Conservation (phyloP, 169 alveolate species). For the Plasmodium adleri region DNA sequence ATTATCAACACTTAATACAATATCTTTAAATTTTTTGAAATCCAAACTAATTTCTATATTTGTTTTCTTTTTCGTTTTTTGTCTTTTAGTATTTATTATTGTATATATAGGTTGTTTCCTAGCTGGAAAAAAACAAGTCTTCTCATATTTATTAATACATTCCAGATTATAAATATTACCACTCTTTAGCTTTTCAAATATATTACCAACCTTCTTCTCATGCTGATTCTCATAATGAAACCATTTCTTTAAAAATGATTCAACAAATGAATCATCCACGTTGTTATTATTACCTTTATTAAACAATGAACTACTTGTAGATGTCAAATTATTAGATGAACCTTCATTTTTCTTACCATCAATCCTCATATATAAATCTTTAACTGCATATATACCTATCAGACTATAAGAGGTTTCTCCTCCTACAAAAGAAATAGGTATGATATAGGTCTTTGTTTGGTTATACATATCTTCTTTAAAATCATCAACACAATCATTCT, state of each 20-base stretch:
- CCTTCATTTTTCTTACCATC: not conserved
- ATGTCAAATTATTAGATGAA: not conserved
- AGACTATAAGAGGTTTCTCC: slow-evolving; percentile 72
- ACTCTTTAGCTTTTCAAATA: slow-evolving; percentile 15
- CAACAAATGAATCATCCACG: not conserved
- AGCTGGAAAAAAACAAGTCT: slow-evolving; percentile 69
- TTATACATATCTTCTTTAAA: slow-evolving; percentile 18
- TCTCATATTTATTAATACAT: slow-evolving; percentile 39
- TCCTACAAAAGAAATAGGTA: slow-evolving; percentile 70
- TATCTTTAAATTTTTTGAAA: slow-evolving; percentile 29
- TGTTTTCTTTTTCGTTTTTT: slow-evolving; percentile 33
- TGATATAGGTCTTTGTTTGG: slow-evolving; percentile 28
- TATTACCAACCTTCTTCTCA: slow-evolving; percentile 2
- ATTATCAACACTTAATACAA: slow-evolving; percentile 37
- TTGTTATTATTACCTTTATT: not conserved
- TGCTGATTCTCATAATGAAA: slow-evolving; percentile 18
- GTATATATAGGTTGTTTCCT: slow-evolving; percentile 72
- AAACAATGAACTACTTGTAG: not conserved
- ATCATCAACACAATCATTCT: not conserved
- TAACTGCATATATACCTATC: slow-evolving; percentile 49
- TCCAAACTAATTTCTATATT: slow-evolving; percentile 58
- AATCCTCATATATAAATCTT: not conserved
- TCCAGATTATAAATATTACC: slow-evolving; percentile 57
- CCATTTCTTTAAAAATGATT: slow-evolving; percentile 49
- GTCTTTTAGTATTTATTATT: slow-evolving; percentile 48